Base-by-base conservation (phyloP, 352 stramenopile genomes). In the Globisporangium echinulatum region DNA sequence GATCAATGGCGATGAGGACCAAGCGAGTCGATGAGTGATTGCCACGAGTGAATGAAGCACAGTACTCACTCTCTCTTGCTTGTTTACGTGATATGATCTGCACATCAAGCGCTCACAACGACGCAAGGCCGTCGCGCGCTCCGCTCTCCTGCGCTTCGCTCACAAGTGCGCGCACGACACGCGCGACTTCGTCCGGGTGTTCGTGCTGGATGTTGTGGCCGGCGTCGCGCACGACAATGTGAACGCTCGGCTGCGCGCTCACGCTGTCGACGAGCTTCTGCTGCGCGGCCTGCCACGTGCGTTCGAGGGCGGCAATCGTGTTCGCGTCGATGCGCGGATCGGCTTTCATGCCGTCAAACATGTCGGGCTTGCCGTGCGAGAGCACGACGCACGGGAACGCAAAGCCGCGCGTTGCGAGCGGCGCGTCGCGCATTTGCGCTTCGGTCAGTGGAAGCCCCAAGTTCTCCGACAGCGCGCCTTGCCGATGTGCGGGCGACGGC, bases 171-270 rank as follows among this genome's bases (percentile, higher is more conserved):
- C 71, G 80, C 59, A 92, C 71, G 39, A 74, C 77, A 5, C 72
- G 72, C 48, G 66, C 68, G 53, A 90, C 60, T 10, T 76, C 77
- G 47, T 90, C 76, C 0, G 82, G 80, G 13, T 88, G 72, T 40
- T 92, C 82, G 42, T 92, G 82, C 46, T 84, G 78, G 53, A 92
- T 90, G 56, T 70, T 82, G 55, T 88, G 77, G n/a, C 82, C 79
- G 38, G 71, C 71, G 15, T 88, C 78, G 0, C 66, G 64, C 14
- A 88, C 66, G 13, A 83, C 60, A 15, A 84, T 63, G 63, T 90
- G 77, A 25, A 79, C 70, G 50, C 63, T 76, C 11, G 69, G 50
- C 6, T 62, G 64, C 43, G 51, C 54, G 49, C 74, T 79, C 25
- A 88, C 66, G 4, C 56, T 74, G 15, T 84, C 66, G 7, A 75